phyloP scores from a whole-genome alignment of 1,139 yeast genomes.

The Fermentozyma sake region DNA sequence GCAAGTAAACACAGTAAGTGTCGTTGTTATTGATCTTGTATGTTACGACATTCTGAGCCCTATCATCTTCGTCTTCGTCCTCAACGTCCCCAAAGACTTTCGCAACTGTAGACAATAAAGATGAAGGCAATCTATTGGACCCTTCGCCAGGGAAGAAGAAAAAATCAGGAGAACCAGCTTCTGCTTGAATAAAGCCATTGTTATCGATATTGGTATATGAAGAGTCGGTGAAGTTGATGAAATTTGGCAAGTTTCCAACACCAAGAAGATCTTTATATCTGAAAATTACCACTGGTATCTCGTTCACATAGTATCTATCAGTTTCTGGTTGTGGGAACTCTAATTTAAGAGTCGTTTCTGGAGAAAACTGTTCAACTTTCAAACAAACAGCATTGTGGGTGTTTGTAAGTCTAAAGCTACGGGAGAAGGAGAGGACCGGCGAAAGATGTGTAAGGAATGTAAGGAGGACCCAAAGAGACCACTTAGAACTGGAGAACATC shows the following conservation, averaged over 20 bases:
- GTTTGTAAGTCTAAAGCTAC: background rate
- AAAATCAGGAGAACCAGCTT: slow-evolving; percentile 5
- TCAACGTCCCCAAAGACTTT: slow-evolving; percentile 2
- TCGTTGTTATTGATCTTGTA: slow-evolving; percentile 7
- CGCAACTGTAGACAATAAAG: slow-evolving; percentile 4
- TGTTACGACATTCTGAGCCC: slow-evolving; percentile 1
- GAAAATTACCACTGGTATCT: slow-evolving; percentile 11
- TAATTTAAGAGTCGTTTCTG: slow-evolving; percentile 7
- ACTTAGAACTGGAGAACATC: too few species aligned
- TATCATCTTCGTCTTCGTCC: slow-evolving; percentile 2
- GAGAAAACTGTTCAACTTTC: slow-evolving; percentile 6
- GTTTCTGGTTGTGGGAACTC: slow-evolving; percentile 4
- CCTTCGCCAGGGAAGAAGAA: slow-evolving; percentile 5
- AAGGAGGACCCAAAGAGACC: too few species aligned
- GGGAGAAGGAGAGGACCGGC: background rate
- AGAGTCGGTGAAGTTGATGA: slow-evolving; percentile 8
- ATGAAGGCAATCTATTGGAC: slow-evolving; percentile 3
- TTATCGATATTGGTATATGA: slow-evolving; percentile 6
- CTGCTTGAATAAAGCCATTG: slow-evolving; percentile 5
- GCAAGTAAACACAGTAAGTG: slow-evolving; percentile 12
- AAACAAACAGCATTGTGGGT: slow-evolving; percentile 9
- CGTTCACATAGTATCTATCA: slow-evolving; percentile 4
- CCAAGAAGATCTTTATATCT: slow-evolving; percentile 10
- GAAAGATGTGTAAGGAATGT: too few species aligned
- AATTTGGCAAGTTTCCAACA: slow-evolving; percentile 10